Evolutionary conservation across 129 eudicot genomes (phyloP), one percentile per base, ranked within the genome.

Genomic region (Flaveria linearis): DNA sequence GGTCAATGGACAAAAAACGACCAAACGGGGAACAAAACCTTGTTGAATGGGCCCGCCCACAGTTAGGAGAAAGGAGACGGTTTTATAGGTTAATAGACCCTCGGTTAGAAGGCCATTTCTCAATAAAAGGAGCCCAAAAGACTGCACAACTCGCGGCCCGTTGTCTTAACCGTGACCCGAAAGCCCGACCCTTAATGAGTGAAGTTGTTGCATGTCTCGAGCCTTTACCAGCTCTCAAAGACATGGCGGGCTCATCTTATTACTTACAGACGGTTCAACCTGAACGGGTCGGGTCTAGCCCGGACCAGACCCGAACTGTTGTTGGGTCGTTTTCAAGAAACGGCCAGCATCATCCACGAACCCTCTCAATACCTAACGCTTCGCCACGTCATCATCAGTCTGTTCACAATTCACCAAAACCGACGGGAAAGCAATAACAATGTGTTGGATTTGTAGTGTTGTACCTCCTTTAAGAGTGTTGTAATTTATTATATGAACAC

Each of bases 281-380:
- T 11, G 88, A 87, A 47, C 83, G 83, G 60, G 86, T 73, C 3
- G 84, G 86, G 25, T 84, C 86, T 16, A 79, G 81, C 55, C 91
- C 97, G 0, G 90, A 86, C 71, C 87, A 84, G n/a, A 43, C 73
- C 18, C 82, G 85, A 68, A 26, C 85, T 1, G 85, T 81, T 16
- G 87, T 46, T 0, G 86, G 84, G 8, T 81, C 96, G 0, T 83
- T 84, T 39, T 72, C 85, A 53, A 86, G 87, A 80, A 90, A 87
- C 16, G 95, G 88, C 60, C 91, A 79, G 15, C 96, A 82, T 53
- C 91, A 72, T 41, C 89, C 87, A 0, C 84, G 96, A 65, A 90
- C 93, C 81, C 86, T 93, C 20, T 90, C 97, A 3, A 87, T 93
- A 63, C 97, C 98, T 11, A 83, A 83, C 33, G 96, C 96, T 62